Evolutionary conservation across 495 filamentous ascomycete genomes (phyloP), one percentile per base, ranked within the genome.

Genomic region (Neurospora sp.): DNA sequence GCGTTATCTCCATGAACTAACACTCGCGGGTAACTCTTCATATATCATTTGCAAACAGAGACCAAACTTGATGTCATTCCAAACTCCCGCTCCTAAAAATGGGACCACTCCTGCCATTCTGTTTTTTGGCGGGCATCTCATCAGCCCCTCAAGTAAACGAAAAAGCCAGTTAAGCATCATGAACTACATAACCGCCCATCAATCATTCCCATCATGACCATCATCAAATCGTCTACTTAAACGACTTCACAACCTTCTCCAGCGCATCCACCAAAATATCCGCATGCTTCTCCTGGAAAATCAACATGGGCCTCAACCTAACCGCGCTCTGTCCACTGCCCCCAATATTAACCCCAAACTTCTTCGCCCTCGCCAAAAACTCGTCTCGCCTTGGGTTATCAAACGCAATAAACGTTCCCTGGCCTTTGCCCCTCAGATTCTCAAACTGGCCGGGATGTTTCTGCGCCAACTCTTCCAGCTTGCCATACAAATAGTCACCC

Each of bases 381-480:
- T 91, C 89, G 79, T 98, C 96, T 76, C 96, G 86, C 74, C 88
- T 82, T 71, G 94, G 94, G 76, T 88, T 92, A 82, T 99, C 96
- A 87, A 94, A 99, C 72, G 96, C 96, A 79, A 99, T 93, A 82
- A 98, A 99, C 21, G 96, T 99, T 79, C 96, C 96, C 84, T 94
- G 92, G 73, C 93, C 92, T 86, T 98, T 93, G 66, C 96, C 96
- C 77, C 96, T 89, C 78, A 99, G 85, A 84, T 98, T 97, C 82
- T 89, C 84, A 80, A 99, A 90, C 85, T 96, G 88, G 70, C 88
- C 86, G 31, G 96, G 96, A 83, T 93, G 96, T 80, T 88, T 88
- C 82, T 88, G 76, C 17, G 90, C 88, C 45, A 99, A 86, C 21
- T 78, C 80, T 81, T 92, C 88, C 66, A 99, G 87, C 70, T 90